Evolutionary conservation across 73 alveolate species (phyloP).

Genomic region (Paramecium pentaurelia): DNA sequence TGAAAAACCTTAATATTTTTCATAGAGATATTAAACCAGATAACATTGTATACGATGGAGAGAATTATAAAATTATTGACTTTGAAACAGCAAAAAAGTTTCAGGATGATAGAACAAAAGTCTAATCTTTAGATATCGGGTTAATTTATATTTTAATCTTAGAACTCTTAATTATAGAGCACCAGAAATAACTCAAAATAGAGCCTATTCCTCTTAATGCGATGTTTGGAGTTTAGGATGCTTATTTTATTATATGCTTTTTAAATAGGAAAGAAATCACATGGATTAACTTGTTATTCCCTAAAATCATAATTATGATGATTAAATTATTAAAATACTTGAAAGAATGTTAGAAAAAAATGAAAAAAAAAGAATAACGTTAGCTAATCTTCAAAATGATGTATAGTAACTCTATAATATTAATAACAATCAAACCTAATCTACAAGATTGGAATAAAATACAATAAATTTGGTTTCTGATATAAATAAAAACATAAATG

Average conservation of each 20-base stretch:
- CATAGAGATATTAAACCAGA: not conserved
- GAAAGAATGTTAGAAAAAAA: not conserved
- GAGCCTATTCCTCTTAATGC: constrained; percentile 18
- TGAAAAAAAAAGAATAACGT: not conserved
- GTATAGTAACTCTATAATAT: not conserved
- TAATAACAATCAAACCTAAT: not conserved
- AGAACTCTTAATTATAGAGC: constrained; percentile 83
- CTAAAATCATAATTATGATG: not conserved
- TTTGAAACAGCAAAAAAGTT: not conserved
- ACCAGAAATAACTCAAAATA: constrained; percentile 67
- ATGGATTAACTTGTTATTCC: not conserved
- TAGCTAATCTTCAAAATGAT: not conserved
- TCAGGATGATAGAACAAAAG: not conserved
- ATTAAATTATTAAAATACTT: not conserved
- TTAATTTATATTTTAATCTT: not conserved
- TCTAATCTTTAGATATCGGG: not conserved
- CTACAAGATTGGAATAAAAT: not conserved
- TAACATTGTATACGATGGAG: not conserved
- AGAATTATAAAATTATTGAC: not conserved
- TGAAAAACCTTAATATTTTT: not conserved
- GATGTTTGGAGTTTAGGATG: constrained; percentile 2
- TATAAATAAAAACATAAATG: no score
- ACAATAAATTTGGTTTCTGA: not conserved
- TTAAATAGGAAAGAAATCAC: not conserved
- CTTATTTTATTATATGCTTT: not conserved